phyloP scores from a whole-genome alignment of 805 yeast genomes.

The Starmerella kuoi region DNA sequence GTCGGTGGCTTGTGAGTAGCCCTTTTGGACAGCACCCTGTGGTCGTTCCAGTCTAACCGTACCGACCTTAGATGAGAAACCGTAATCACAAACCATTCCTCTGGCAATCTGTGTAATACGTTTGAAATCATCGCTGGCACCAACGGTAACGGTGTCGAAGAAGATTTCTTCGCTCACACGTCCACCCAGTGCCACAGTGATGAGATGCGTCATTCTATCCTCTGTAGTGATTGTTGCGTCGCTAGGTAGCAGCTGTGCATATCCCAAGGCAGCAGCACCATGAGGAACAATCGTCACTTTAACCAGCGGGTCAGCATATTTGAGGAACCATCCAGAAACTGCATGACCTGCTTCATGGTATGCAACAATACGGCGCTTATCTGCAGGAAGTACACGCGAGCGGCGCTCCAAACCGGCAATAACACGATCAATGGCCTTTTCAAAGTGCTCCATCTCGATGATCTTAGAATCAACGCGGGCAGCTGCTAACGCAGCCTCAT shows the following conservation, averaged over 20 bases:
- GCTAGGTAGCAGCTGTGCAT: constrained; percentile 87
- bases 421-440: constrained; percentile 85
- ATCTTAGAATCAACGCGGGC: constrained; percentile 58
- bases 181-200: constrained; percentile 93
- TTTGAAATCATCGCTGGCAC: constrained; percentile 87
- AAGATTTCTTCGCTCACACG: constrained; percentile 84
- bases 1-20: constrained; percentile 65
- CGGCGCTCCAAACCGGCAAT: constrained; percentile 89
- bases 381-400: constrained; percentile 62
- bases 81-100: constrained; percentile 76
- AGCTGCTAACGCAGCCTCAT: constrained; percentile 88
- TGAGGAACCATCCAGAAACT: constrained; percentile 84
- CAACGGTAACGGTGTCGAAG: constrained; percentile 76
- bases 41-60: constrained; percentile 41
- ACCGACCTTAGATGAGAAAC: constrained; percentile 79
- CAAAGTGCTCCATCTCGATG: constrained; percentile 65
- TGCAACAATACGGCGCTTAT: constrained; percentile 76
- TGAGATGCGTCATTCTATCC: constrained; percentile 66
- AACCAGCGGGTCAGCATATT: constrained; percentile 78
- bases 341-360: constrained; percentile 98
- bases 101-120: constrained; percentile 82
- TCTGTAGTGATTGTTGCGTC: constrained; percentile 70
- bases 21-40: constrained; percentile 43
- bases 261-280: constrained; percentile 92
- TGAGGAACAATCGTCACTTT: constrained; percentile 92